These are phyloP conservation scores for Ambrosia artemisiifolia DNA, from an alignment of 129 eudicot genomes.

Conservation along the genomic window DNA sequence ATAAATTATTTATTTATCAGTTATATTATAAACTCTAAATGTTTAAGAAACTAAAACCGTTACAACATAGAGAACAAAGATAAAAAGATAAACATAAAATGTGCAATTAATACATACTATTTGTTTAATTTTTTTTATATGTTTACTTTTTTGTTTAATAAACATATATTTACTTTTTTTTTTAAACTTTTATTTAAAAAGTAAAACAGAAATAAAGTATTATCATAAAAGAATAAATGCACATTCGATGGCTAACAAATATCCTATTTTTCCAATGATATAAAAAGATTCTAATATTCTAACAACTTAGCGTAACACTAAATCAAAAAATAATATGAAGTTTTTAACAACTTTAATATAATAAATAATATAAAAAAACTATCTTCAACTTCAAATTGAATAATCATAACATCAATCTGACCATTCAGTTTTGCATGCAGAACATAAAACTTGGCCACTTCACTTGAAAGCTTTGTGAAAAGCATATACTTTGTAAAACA, in stretches of 20 bases:
- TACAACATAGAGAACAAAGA: not conserved
- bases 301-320: conserved; percentile 8
- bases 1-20: no score
- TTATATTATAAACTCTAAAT: no score
- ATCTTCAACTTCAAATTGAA: no score
- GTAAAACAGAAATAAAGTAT: not conserved
- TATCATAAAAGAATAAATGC: conserved; percentile 2
- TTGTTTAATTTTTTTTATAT: no score
- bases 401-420: no score
- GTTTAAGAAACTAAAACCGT: no score
- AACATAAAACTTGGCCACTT: not conserved
- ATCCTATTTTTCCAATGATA: not conserved
- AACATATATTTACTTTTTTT: not conserved
- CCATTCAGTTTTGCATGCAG: not conserved
- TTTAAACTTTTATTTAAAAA: not conserved
- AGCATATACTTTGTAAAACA: no score
- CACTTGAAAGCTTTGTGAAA: no score
- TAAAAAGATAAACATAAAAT: not conserved
- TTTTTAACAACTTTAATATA: not conserved
- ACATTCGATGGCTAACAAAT: conserved; percentile 25
- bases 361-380: no score
- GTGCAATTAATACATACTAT: not conserved
- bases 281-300: conserved; percentile 14
- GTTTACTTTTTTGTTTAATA: no score
- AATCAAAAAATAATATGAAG: not conserved